phyloP scores from a whole-genome alignment of 495 filamentous ascomycete species.

The Penicillium antarcticum region DNA sequence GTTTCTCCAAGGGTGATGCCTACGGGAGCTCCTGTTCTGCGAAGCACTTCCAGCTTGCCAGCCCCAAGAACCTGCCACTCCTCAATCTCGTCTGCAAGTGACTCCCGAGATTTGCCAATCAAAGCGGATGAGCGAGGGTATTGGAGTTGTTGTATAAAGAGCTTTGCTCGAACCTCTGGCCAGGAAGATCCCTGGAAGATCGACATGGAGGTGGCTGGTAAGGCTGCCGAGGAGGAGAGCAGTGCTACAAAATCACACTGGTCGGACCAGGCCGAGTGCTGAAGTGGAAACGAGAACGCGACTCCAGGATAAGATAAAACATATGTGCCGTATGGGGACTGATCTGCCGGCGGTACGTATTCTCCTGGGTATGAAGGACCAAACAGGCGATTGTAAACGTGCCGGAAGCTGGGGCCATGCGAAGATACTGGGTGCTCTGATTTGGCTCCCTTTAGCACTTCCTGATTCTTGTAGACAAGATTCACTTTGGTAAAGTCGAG shows the following conservation, averaged over 20 bases:
- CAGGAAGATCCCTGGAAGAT: slow-evolving; percentile 87
- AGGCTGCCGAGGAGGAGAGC: slow-evolving; percentile 72
- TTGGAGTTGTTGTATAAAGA: slow-evolving; percentile 71
- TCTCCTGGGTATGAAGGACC: slow-evolving; percentile 92
- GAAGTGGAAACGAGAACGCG: slow-evolving; percentile 84
- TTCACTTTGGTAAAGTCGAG: slow-evolving; percentile 84
- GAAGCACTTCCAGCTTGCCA: slow-evolving; percentile 72
- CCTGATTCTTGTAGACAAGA: slow-evolving; percentile 79
- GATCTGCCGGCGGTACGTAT: slow-evolving; percentile 61
- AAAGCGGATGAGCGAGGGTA: slow-evolving; percentile 59
- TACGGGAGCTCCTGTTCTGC: slow-evolving; percentile 56
- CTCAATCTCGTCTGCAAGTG: slow-evolving; percentile 75
- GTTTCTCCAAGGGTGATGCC: slow-evolving; percentile 75
- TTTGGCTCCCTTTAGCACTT: slow-evolving; percentile 66
- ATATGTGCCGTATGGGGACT: slow-evolving; percentile 63
- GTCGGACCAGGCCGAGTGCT: slow-evolving; percentile 70
- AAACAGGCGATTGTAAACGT: slow-evolving; percentile 87
- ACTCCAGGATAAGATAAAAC: slow-evolving; percentile 91
- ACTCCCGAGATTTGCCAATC: slow-evolving; percentile 59
- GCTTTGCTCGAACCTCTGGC: slow-evolving; percentile 68
- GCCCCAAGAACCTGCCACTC: slow-evolving; percentile 69
- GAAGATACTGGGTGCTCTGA: slow-evolving; percentile 38
- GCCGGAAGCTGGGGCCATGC: slow-evolving; percentile 76
- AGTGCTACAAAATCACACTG: slow-evolving; percentile 82
- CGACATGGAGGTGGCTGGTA: slow-evolving; percentile 76